Evolutionary conservation across 208 protist species (phyloP).

Genomic region (Angomonas deanei): DNA sequence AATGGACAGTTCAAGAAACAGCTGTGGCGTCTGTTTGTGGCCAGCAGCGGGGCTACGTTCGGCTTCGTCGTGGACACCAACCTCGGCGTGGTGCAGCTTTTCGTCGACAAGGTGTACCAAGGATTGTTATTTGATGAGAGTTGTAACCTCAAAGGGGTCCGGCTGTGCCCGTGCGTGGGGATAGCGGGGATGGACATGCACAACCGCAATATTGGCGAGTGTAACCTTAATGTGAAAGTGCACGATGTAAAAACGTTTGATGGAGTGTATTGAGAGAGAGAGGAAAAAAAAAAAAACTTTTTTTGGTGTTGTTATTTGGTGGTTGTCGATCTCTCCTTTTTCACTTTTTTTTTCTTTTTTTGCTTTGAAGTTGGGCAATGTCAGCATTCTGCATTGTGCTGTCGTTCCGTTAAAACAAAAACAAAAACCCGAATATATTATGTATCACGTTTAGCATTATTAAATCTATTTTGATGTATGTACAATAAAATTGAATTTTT

Average conservation of each 20-base stretch:
- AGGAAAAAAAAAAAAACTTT: conserved; percentile 4
- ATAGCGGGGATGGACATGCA: conserved; percentile 62
- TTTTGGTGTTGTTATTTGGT: conserved; percentile 8
- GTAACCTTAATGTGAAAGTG: conserved; percentile 47
- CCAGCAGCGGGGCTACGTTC: conserved; percentile 50
- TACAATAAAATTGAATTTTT: too few species aligned
- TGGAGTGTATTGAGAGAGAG: conserved; percentile 25
- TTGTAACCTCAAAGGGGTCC: conserved; percentile 50
- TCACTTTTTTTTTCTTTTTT: conserved; percentile 14
- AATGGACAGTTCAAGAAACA: conserved; percentile 56
- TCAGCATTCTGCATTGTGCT: too few species aligned
- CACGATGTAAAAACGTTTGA: conserved; percentile 25
- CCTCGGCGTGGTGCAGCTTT: conserved; percentile 72
- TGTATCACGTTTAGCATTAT: too few species aligned
- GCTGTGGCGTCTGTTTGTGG: conserved; percentile 71
- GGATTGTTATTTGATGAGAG: conserved; percentile 59
- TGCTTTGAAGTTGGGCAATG: background rate
- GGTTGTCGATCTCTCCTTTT: background rate
- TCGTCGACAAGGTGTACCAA: conserved; percentile 67
- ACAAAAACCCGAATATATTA: too few species aligned
- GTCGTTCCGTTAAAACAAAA: too few species aligned
- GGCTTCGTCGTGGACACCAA: conserved; percentile 84
- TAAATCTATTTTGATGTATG: too few species aligned
- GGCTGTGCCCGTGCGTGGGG: conserved; percentile 61
- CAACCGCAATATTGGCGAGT: conserved; percentile 55